phyloP scores from a whole-genome alignment of 441 rosid genomes.

The Breynia disticha region DNA sequence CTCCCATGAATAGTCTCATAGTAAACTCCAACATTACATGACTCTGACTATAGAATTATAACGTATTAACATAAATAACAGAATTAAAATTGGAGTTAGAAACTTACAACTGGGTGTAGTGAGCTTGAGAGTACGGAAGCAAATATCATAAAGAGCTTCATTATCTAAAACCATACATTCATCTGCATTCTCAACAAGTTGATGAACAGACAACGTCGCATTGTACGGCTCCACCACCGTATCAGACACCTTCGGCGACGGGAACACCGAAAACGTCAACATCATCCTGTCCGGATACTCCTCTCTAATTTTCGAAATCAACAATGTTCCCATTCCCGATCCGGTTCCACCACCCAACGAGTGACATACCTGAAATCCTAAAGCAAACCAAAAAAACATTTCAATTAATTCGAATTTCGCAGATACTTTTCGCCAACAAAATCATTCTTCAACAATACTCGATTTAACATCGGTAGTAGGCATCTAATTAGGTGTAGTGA shows the following conservation, averaged over 20 bases:
- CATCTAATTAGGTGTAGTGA: no score
- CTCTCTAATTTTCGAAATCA: no score
- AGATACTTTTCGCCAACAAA: neutral
- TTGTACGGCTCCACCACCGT: conserved; percentile 52
- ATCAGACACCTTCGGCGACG: conserved; percentile 47
- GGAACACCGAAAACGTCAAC: conserved; percentile 46
- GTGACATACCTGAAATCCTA: conserved; percentile 49
- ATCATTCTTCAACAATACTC: neutral
- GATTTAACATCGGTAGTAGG: no score
- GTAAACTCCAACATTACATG: neutral
- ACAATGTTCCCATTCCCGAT: conserved; percentile 48
- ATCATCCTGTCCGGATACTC: conserved; percentile 47
- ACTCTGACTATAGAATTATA: neutral
- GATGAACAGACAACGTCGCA: conserved; percentile 47
- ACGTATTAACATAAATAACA: neutral
- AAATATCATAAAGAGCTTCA: conserved; percentile 45
- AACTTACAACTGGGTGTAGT: conserved; percentile 48
- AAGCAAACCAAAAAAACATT: neutral
- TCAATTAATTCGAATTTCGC: no score
- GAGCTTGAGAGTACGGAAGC: conserved; percentile 45
- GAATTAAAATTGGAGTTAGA: neutral
- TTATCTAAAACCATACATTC: conserved; percentile 50
- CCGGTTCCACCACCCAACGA: conserved; percentile 49
- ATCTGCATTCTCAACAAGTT: conserved; percentile 47
- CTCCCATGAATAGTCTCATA: no score